phyloP scores from a whole-genome alignment of 2,329 filamentous ascomycete species.

The Fusarium cyanostomum region DNA sequence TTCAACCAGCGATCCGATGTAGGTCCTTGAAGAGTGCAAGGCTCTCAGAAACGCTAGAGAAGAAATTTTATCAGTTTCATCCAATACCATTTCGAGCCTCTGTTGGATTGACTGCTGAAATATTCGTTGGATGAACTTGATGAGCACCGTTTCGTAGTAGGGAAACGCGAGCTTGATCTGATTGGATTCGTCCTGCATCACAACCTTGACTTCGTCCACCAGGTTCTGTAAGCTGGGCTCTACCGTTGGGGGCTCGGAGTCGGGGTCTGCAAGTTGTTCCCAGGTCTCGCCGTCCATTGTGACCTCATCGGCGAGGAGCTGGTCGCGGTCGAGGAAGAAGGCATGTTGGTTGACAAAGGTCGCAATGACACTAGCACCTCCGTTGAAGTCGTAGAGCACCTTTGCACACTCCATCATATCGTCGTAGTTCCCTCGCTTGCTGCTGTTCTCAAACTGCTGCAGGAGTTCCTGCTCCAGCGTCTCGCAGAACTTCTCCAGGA shows the following conservation, averaged over 20 bases:
- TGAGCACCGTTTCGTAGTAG: constrained; percentile 92
- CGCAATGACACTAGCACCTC: constrained; percentile 92
- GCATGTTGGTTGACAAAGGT: constrained; percentile 98
- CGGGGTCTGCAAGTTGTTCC: constrained; percentile 93
- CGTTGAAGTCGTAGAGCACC: constrained; percentile 94
- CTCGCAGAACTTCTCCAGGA: constrained; percentile 97
- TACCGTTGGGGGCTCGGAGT: constrained; percentile 88
- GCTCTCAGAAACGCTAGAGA: constrained; percentile 91
- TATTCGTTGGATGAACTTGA: constrained; percentile 92
- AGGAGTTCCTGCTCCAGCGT: constrained; percentile 94
- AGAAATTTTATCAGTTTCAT: constrained; percentile 92
- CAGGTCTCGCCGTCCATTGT: constrained; percentile 79
- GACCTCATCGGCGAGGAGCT: constrained; percentile 89
- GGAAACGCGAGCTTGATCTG: constrained; percentile 98
- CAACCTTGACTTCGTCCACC: constrained; percentile 91
- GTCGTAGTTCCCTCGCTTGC: constrained; percentile 92
- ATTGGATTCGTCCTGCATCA: constrained; percentile 95
- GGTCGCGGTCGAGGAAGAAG: constrained; percentile 97
- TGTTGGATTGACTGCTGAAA: constrained; percentile 99
- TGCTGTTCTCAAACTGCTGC: constrained; percentile 97
- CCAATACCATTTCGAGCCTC: constrained; percentile 91
- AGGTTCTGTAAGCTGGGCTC: constrained; percentile 92
- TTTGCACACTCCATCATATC: constrained; percentile 98
- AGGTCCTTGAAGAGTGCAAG: constrained; percentile 88
- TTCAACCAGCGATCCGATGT: constrained; percentile 87